Percentiles rank a stretch among this genome's conserved stretches.
Evolutionary conservation across 441 rosid species (phyloP).

Genomic region (Syzygium malaccense): DNA sequence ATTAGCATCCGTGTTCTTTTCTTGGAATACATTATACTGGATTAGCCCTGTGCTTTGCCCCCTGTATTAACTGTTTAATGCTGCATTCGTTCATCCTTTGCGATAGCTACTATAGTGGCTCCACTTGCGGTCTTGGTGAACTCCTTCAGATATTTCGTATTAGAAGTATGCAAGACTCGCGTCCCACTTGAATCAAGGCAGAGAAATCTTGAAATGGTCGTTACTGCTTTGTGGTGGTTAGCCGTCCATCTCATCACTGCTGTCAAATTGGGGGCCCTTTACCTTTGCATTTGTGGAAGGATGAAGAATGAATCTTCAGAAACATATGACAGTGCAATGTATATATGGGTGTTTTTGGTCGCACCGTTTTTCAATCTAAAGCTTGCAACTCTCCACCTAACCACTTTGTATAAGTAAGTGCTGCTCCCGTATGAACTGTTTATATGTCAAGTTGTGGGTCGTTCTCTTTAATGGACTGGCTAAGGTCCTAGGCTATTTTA

Average conservation of each 20-base stretch:
- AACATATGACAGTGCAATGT: background rate
- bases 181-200: background rate
- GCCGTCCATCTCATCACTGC: fast-evolving
- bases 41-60: background rate
- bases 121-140: background rate
- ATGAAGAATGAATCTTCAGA: background rate
- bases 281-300: background rate
- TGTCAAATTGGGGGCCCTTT: background rate
- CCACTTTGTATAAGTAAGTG: background rate
- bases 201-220: background rate
- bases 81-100: background rate
- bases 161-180: background rate
- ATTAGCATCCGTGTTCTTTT: too few species aligned
- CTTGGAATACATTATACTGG: too few species aligned
- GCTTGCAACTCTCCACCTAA: background rate
- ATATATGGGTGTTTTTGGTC: background rate
- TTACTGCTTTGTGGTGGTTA: background rate
- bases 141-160: background rate
- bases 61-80: background rate
- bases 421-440: background rate
- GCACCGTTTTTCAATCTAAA: background rate
- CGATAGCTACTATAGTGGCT: background rate
- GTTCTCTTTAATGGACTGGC: background rate
- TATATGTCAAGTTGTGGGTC: background rate
- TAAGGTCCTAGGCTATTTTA: background rate